These are phyloP conservation scores for Aspergillus tubingensis DNA, from an alignment of 2,329 filamentous ascomycete genomes.

Conservation along the genomic window DNA sequence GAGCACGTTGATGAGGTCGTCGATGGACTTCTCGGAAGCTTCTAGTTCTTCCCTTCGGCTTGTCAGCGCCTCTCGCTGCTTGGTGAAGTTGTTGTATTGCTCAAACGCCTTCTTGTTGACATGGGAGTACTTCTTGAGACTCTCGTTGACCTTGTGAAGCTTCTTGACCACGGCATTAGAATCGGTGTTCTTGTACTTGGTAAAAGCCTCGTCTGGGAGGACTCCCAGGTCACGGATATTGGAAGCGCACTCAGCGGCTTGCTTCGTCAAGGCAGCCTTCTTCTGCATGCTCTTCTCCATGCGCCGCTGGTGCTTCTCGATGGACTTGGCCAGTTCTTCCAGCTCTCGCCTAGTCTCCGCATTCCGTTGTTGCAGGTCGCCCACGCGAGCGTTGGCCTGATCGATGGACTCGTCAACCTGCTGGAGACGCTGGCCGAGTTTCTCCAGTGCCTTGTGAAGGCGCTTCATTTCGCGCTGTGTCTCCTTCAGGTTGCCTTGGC, in stretches of 20 bases:
- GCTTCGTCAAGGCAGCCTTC: constrained; percentile 75
- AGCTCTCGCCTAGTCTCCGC: constrained; percentile 69
- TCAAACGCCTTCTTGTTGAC: constrained; percentile 99
- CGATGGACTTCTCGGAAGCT: constrained; percentile 80
- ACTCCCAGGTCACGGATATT: constrained; percentile 93
- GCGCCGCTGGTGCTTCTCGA: constrained; percentile 82
- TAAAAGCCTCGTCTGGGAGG: constrained; percentile 89
- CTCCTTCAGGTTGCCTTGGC: constrained; percentile 69
- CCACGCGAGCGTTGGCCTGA: constrained; percentile 54
- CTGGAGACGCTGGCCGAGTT: constrained; percentile 67
- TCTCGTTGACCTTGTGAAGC: constrained; percentile 87
- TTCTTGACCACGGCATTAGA: constrained; percentile 71
- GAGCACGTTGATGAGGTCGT: constrained; percentile 86
- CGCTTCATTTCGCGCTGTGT: constrained; percentile 80
- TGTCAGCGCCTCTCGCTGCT: constrained; percentile 82
- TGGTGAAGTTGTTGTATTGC: constrained; percentile 96
- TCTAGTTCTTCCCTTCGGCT: constrained; percentile 85
- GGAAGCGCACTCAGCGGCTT: constrained; percentile 77
- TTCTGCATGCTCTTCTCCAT: constrained; percentile 92
- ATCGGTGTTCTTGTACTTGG: constrained; percentile 82
- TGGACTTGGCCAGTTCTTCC: constrained; percentile 72
- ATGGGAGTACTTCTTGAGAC: constrained; percentile 92
- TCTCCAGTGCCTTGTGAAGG: constrained; percentile 66
- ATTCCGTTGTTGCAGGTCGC: constrained; percentile 60
- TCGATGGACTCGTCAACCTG: constrained; percentile 77